Evolutionary conservation across 177 flowering plant species (phyloP).

Genomic region (Tripterygium wilfordii): DNA sequence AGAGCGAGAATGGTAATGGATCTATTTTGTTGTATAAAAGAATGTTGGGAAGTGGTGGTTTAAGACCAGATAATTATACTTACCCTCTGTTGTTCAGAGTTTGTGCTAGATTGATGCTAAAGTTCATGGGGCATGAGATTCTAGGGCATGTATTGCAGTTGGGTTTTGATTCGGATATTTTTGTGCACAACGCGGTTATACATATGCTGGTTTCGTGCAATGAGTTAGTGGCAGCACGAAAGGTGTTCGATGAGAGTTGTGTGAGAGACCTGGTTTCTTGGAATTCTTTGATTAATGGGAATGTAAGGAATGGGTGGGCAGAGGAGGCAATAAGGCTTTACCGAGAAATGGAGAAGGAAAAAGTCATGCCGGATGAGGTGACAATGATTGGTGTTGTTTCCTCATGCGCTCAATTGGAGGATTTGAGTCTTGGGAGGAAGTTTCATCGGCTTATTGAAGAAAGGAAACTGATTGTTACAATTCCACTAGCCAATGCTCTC

Average conservation of each 20-base stretch:
- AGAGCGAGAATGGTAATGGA: slow-evolving; percentile 27
- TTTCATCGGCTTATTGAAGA: slow-evolving; percentile 38
- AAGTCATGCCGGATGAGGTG: slow-evolving; percentile 56
- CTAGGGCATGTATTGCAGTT: slow-evolving; percentile 48
- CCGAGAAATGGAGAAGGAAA: slow-evolving; percentile 36
- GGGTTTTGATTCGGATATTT: slow-evolving; percentile 52
- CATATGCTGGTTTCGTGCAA: slow-evolving; percentile 47
- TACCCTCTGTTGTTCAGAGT: slow-evolving; percentile 59
- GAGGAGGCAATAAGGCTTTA: slow-evolving; percentile 41
- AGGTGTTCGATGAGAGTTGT: slow-evolving; percentile 53
- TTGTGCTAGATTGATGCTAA: slow-evolving; percentile 35
- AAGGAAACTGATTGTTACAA: slow-evolving; percentile 31
- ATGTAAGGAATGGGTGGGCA: slow-evolving; percentile 40
- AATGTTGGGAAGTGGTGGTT: slow-evolving; percentile 34
- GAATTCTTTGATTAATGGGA: slow-evolving; percentile 79
- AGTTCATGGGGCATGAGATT: slow-evolving; percentile 27
- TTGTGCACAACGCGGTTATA: slow-evolving; percentile 54
- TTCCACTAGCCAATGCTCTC: slow-evolving; percentile 53
- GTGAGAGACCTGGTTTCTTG: slow-evolving; percentile 74
- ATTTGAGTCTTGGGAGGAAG: slow-evolving; percentile 42
- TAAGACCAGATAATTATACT: slow-evolving; percentile 53
- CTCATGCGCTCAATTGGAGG: slow-evolving; percentile 42
- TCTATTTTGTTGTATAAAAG: slow-evolving; percentile 41
- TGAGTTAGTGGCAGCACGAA: slow-evolving; percentile 36
- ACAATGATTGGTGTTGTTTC: slow-evolving; percentile 71